Percentiles rank a stretch among this genome's conserved stretches.
Evolutionary conservation across 2,329 filamentous ascomycete genomes (phyloP).

Genomic region (Alternaria gansuensis): DNA sequence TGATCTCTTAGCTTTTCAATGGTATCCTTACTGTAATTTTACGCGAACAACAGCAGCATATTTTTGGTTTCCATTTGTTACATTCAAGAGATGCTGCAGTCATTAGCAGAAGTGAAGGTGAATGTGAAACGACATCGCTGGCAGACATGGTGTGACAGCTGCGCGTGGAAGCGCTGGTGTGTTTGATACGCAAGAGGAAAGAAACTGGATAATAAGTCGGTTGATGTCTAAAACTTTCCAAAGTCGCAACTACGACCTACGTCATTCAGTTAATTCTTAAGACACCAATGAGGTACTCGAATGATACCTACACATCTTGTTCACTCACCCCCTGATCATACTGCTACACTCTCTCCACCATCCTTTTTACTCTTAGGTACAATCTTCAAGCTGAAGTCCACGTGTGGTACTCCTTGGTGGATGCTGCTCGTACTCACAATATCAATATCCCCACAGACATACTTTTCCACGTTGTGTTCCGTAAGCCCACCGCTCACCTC

Average conservation of each 20-base stretch:
- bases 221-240: not conserved
- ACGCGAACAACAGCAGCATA: constrained; percentile 16
- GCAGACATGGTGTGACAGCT: not conserved
- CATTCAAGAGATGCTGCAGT: not conserved
- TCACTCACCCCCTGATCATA: constrained; percentile 4
- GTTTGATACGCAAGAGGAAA: not conserved
- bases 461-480: constrained; percentile 80
- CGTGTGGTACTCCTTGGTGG: constrained; percentile 91
- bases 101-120: constrained; percentile 4
- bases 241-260: not conserved
- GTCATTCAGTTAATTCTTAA: not conserved
- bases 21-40: constrained; percentile 14
- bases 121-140: not conserved
- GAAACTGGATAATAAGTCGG: not conserved
- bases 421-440: constrained; percentile 97
- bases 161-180: not conserved
- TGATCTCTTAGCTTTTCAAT: not conserved
- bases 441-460: constrained; percentile 86
- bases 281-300: not conserved
- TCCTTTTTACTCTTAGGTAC: constrained; percentile 54
- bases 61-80: not conserved
- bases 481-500: constrained; percentile 94
- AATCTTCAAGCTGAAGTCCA: constrained; percentile 97
- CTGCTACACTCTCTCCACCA: constrained; percentile 25
- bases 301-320: not conserved